Evolutionary conservation across 164 flowering plant genomes (phyloP).

Genomic region (Annona cherimola): DNA sequence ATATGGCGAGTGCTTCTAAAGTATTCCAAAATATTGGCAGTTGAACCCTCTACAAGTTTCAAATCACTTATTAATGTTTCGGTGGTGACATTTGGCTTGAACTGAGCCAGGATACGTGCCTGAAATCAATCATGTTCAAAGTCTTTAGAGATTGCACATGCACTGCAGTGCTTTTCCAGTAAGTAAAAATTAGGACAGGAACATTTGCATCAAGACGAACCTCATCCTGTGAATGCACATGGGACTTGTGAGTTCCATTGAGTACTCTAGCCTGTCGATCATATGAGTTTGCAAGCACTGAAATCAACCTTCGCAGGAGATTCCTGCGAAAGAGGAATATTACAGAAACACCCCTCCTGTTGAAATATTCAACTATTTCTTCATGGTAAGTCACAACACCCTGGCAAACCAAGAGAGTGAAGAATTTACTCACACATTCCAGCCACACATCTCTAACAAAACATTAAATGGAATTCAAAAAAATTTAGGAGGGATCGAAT

Average conservation of each 20-base stretch:
- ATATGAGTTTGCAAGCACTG: constrained; percentile 53
- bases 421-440: neutral
- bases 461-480: too few relatives aligned
- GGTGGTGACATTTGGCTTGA: constrained; percentile 45
- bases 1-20: constrained; percentile 57
- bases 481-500: too few relatives aligned
- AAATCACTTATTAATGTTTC: constrained; percentile 33
- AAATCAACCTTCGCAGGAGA: constrained; percentile 49
- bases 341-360: constrained; percentile 39
- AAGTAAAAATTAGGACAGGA: neutral
- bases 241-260: constrained; percentile 74
- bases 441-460: neutral
- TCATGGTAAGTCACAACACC: constrained; percentile 36
- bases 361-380: constrained; percentile 30
- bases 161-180: neutral
- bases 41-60: constrained; percentile 27
- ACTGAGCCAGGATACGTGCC: constrained; percentile 57
- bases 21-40: constrained; percentile 39
- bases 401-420: constrained; percentile 17
- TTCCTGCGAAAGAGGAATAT: constrained; percentile 60
- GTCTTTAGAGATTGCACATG: neutral
- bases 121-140: constrained; percentile 22
- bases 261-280: constrained; percentile 47
- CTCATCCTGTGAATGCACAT: constrained; percentile 53
- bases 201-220: constrained; percentile 16